A percentile compares a stretch with the other conserved stretches of the same genome.
These are phyloP conservation scores for Beauveria medogensis DNA, from an alignment of 2,329 filamentous ascomycete species.

Conservation along the genomic window DNA sequence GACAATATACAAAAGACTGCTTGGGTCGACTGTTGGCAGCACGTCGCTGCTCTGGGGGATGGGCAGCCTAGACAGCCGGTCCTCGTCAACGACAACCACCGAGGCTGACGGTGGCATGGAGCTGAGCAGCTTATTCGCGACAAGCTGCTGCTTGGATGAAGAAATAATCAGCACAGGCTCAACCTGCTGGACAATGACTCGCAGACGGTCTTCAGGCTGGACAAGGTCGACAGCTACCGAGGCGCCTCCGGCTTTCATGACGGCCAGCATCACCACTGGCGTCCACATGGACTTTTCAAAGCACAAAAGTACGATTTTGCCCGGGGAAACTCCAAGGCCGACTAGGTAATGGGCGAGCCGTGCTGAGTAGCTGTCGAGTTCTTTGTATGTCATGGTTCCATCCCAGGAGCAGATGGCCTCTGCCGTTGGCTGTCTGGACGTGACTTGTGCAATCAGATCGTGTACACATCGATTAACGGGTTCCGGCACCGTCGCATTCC, in stretches of 20 bases:
- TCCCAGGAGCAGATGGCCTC: slow-evolving; percentile 36
- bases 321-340: slow-evolving; percentile 19
- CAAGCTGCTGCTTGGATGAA: slow-evolving; percentile 6
- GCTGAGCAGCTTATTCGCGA: slow-evolving; percentile 3
- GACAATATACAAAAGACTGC: slow-evolving; percentile 27
- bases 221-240: slow-evolving; percentile 21
- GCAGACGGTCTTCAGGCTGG: slow-evolving; percentile 14
- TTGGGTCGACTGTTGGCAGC: slow-evolving; percentile 1
- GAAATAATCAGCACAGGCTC: slow-evolving; percentile 16
- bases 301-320: slow-evolving; percentile 16
- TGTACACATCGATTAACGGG: slow-evolving; percentile 27
- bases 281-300: slow-evolving; percentile 21
- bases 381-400: slow-evolving; percentile 31
- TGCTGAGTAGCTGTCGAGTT: slow-evolving; percentile 21
- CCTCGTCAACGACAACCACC: not conserved
- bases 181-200: slow-evolving; percentile 14
- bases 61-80: not conserved
- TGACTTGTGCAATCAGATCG: slow-evolving; percentile 30
- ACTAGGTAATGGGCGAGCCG: slow-evolving; percentile 13
- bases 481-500: slow-evolving; percentile 13
- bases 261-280: slow-evolving; percentile 17
- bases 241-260: slow-evolving; percentile 19
- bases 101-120: not conserved
- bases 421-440: slow-evolving; percentile 22
- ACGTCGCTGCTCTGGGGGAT: not conserved